phyloP scores from a whole-genome alignment of 2,329 filamentous ascomycete species.

The Colletotrichum sp. region DNA sequence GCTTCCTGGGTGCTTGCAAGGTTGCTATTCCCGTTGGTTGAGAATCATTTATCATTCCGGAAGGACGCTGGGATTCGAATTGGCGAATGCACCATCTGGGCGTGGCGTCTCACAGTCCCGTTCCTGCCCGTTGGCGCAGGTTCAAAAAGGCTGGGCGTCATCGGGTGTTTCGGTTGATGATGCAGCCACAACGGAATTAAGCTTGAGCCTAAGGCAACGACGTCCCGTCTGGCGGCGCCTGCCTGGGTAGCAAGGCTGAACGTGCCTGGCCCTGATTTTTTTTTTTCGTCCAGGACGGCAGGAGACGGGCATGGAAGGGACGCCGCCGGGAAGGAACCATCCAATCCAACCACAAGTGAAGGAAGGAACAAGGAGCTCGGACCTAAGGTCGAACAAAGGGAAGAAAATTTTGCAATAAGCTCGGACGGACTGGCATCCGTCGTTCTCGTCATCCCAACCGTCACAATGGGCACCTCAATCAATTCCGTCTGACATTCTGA shows the following conservation, averaged over 20 bases:
- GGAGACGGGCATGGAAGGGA: not conserved
- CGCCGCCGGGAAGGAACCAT: not conserved
- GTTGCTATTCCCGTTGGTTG: not conserved
- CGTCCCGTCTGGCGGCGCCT: not conserved
- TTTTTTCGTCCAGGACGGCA: not conserved
- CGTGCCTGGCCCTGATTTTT: not conserved
- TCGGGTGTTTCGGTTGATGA: constrained; percentile 17
- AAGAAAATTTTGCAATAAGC: not conserved
- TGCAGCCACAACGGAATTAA: constrained; percentile 18
- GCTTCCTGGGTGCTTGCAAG: not conserved
- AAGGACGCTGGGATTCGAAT: not conserved
- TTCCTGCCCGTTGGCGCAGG: constrained; percentile 8
- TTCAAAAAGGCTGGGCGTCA: not conserved
- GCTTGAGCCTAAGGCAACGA: constrained; percentile 21
- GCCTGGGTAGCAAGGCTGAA: not conserved
- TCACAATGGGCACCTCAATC: not conserved
- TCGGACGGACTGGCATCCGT: not conserved
- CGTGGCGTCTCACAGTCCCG: constrained; percentile 15
- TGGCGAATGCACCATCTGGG: not conserved
- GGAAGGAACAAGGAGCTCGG: not conserved
- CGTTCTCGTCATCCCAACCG: not conserved
- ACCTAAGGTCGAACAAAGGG: not conserved
- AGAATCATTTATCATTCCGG: not conserved
- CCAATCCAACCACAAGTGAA: not conserved
- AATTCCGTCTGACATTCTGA: not conserved